Percentiles rank a stretch among this genome's conserved stretches.
Conservation (phyloP, 768 basidiomycete genomes). For the Lentinula aciculospora region DNA sequence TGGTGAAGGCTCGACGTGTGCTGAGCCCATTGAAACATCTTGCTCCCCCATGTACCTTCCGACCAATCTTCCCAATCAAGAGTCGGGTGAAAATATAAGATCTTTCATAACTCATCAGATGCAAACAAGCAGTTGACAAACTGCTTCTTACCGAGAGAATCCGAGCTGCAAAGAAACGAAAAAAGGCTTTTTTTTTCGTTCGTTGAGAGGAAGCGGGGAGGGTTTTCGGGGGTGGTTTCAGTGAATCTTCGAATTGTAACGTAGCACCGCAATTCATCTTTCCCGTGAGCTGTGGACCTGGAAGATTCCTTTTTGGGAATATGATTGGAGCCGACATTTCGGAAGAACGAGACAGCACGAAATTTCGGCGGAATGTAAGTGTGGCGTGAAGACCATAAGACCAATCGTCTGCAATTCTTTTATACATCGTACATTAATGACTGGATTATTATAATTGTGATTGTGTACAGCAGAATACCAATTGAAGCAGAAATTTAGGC, state of each 20-base stretch:
- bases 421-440: no score
- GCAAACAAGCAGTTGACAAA: no score
- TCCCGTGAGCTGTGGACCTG: slow-evolving; percentile 5
- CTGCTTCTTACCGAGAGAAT: neutral
- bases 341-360: neutral
- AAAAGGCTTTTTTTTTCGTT: neutral
- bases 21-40: slow-evolving; percentile 2
- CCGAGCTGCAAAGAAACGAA: neutral
- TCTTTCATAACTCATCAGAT: neutral
- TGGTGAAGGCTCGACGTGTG: neutral
- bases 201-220: neutral
- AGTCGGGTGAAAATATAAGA: neutral
- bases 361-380: neutral
- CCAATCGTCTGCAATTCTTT: no score
- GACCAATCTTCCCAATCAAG: slow-evolving; percentile 3
- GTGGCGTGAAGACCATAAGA: neutral
- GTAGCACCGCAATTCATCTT: slow-evolving; percentile 5
- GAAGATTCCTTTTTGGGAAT: slow-evolving; percentile 9
- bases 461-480: neutral
- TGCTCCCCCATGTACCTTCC: slow-evolving; percentile 6
- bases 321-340: neutral
- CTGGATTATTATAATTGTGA: no score
- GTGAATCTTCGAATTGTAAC: slow-evolving; percentile 2
- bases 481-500: no score
- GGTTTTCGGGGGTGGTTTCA: neutral